phyloP scores from a whole-genome alignment of 352 stramenopile genomes.

The Globisporangium irregulare region DNA sequence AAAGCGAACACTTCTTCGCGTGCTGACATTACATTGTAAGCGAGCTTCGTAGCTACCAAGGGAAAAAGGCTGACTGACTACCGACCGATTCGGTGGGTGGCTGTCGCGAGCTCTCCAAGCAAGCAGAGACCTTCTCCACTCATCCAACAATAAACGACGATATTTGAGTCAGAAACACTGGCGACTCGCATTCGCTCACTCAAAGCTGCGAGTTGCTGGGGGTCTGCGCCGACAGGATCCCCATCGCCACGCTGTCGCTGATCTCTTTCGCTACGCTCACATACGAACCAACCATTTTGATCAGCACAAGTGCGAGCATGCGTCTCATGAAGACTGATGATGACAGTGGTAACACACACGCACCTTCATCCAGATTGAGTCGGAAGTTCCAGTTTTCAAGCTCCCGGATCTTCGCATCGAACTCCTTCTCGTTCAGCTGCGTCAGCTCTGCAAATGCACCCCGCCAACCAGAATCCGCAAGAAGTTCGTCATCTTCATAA shows the following conservation, averaged over 20 bases:
- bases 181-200: not conserved
- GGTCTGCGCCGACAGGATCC: constrained; percentile 23
- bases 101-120: not conserved
- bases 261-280: constrained; percentile 30
- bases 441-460: constrained; percentile 31
- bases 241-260: constrained; percentile 41
- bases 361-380: constrained; percentile 78
- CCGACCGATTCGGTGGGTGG: not conserved
- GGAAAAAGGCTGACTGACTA: not conserved
- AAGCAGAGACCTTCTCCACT: not conserved
- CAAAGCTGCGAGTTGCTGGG: not conserved
- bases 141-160: not conserved
- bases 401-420: constrained; percentile 70
- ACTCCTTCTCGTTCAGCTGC: constrained; percentile 56
- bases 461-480: not conserved
- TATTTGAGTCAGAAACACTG: not conserved
- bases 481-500: not conserved
- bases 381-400: constrained; percentile 83
- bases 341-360: not conserved
- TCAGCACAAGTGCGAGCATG: no score
- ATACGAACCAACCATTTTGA: not conserved
- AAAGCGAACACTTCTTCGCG: not conserved
- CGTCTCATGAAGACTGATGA: no score
- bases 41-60: not conserved
- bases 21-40: not conserved